Conservation (phyloP, 257 asterid species). For the Gentiana straminea region DNA sequence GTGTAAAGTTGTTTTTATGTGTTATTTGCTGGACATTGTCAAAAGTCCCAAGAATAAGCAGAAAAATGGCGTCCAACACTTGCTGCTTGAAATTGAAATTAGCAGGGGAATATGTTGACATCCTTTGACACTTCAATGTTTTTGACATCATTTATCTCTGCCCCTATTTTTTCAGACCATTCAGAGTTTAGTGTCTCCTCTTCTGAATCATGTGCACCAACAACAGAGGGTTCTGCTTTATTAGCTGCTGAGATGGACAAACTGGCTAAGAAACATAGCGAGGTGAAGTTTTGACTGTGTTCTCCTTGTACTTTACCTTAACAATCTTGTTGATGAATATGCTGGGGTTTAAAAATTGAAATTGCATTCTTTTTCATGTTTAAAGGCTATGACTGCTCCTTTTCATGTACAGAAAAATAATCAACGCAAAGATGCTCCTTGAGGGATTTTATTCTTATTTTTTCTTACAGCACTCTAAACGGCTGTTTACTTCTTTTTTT, state of each 20-base stretch:
- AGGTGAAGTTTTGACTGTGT: conserved; percentile 22
- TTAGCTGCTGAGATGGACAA: conserved; percentile 17
- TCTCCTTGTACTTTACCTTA: too few relatives aligned
- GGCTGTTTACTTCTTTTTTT: conserved; percentile 2
- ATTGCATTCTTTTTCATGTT: not conserved
- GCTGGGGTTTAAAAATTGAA: not conserved
- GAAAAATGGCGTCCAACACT: too few relatives aligned
- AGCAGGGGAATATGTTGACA: not conserved
- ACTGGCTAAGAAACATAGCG: conserved; percentile 17
- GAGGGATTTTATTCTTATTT: too few relatives aligned
- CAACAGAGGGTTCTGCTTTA: conserved; percentile 2
- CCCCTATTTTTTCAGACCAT: conserved; percentile 4
- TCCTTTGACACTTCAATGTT: not conserved
- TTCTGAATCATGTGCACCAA: not conserved
- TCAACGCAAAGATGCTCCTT: too few relatives aligned
- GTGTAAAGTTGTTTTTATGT: not conserved
- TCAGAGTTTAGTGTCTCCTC: not conserved
- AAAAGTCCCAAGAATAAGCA: too few relatives aligned
- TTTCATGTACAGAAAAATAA: too few relatives aligned
- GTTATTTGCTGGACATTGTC: not conserved
- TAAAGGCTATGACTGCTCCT: not conserved
- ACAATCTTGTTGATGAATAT: not conserved
- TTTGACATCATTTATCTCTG: not conserved
- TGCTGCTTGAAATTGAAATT: too few relatives aligned
- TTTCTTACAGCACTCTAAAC: not conserved